Percentiles rank a stretch among this genome's conserved stretches.
These are phyloP conservation scores for Elsinoe australis DNA, from an alignment of 2,329 filamentous ascomycete genomes.

Conservation along the genomic window DNA sequence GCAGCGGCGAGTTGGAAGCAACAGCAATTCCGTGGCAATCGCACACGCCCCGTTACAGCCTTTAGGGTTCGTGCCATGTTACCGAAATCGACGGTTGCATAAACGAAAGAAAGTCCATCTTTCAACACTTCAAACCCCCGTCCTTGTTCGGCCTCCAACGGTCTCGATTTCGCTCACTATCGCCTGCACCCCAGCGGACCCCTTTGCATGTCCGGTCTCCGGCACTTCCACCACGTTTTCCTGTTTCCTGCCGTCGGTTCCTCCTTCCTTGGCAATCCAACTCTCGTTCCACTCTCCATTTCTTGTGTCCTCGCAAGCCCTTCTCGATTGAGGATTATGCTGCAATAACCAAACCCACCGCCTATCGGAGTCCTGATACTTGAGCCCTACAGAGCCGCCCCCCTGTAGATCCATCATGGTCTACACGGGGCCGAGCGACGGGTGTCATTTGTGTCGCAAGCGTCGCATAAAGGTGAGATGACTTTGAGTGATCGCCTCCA, in stretches of 20 bases:
- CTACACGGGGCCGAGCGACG: slow-evolving; percentile 17
- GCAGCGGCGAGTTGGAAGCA: slow-evolving; percentile 9
- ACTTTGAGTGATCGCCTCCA: background rate
- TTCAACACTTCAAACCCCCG: too few relatives aligned
- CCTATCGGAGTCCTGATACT: background rate
- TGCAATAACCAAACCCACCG: slow-evolving; percentile 11
- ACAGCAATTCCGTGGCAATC: too few relatives aligned
- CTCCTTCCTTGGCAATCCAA: slow-evolving; percentile 14
- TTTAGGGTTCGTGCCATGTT: background rate
- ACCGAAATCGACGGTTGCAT: background rate
- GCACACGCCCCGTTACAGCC: slow-evolving; percentile 1
- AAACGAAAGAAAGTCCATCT: slow-evolving; percentile 5
- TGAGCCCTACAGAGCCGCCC: background rate
- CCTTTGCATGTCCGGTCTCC: background rate
- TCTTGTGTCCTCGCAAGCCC: slow-evolving; percentile 14
- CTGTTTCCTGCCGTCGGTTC: slow-evolving; percentile 10
- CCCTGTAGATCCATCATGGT: slow-evolving; percentile 14
- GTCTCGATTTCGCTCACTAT: background rate
- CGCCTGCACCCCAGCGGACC: background rate
- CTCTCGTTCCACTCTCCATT: slow-evolving; percentile 4
- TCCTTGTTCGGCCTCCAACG: background rate
- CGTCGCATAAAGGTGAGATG: slow-evolving; percentile 16
- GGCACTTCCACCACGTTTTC: slow-evolving; percentile 6
- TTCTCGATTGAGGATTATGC: slow-evolving; percentile 13
- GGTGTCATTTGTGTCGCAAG: slow-evolving; percentile 16